A percentile compares a stretch with the other conserved stretches of the same genome.
Evolutionary conservation across 2,329 filamentous ascomycete species (phyloP).

Genomic region (Aspergillus tanneri): DNA sequence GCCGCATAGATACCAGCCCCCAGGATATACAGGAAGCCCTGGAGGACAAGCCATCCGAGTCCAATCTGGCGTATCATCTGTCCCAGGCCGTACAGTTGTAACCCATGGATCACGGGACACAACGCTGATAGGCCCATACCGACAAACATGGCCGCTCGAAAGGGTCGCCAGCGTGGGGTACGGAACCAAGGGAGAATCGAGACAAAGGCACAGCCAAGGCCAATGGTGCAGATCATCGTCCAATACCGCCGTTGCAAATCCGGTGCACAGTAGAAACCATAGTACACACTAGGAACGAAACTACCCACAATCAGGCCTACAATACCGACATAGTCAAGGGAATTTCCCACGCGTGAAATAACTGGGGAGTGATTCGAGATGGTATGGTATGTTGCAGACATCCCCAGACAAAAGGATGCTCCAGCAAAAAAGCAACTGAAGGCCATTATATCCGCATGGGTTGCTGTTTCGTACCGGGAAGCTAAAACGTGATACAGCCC

Average conservation of each 20-base stretch:
- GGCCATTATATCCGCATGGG: constrained; percentile 63
- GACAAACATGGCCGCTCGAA: constrained; percentile 86
- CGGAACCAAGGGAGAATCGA: constrained; percentile 81
- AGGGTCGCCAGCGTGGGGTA: constrained; percentile 77
- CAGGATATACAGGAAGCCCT: constrained; percentile 80
- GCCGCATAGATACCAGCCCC: constrained; percentile 83
- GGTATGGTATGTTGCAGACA: constrained; percentile 82
- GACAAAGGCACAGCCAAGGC: constrained; percentile 70
- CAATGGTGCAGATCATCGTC: constrained; percentile 74
- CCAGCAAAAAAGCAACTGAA: constrained; percentile 79
- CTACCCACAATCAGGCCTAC: constrained; percentile 87
- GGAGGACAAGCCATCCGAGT: constrained; percentile 73
- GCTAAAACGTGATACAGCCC: constrained; percentile 59
- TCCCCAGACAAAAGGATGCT: constrained; percentile 69
- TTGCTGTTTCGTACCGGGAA: constrained; percentile 66
- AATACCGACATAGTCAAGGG: constrained; percentile 92
- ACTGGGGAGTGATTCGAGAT: constrained; percentile 78
- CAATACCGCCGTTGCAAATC: constrained; percentile 69
- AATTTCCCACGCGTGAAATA: constrained; percentile 82
- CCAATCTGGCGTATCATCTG: constrained; percentile 72
- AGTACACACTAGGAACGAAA: constrained; percentile 85
- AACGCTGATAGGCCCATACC: constrained; percentile 80
- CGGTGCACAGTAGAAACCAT: constrained; percentile 74
- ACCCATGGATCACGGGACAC: constrained; percentile 76
- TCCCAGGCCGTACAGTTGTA: constrained; percentile 64